phyloP scores from a whole-genome alignment of 192 early-diverging fungal species.

The Cetraspora pellucida region DNA sequence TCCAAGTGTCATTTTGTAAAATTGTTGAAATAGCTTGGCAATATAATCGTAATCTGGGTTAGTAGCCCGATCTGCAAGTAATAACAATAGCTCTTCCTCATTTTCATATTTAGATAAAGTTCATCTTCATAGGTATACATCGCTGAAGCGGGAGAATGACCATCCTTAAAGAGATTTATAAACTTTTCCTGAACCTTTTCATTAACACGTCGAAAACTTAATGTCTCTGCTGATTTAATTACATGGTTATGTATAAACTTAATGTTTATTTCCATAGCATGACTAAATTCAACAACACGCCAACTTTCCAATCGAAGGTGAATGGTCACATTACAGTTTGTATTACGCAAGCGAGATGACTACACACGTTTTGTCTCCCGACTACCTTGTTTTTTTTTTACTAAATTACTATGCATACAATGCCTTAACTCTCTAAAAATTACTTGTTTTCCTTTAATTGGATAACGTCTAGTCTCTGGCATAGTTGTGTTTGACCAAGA shows the following conservation, averaged over 20 bases:
- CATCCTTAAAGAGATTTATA: constrained; percentile 3
- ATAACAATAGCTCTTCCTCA: too few species aligned
- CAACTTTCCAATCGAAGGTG: neutral
- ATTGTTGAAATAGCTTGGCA: too few species aligned
- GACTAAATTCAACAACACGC: neutral
- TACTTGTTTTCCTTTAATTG: neutral
- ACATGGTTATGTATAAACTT: neutral
- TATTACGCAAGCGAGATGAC: neutral
- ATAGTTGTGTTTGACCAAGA: neutral
- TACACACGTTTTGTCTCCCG: neutral
- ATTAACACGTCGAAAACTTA: neutral
- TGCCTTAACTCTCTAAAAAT: neutral
- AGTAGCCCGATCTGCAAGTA: too few species aligned
- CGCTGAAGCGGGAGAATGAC: neutral
- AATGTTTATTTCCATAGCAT: constrained; percentile 1
- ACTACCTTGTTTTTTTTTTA: constrained; percentile 2
- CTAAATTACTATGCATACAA: constrained; percentile 12
- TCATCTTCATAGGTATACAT: neutral
- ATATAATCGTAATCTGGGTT: too few species aligned
- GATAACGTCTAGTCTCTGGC: neutral
- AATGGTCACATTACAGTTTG: neutral
- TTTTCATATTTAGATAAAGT: too few species aligned
- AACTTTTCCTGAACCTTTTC: neutral
- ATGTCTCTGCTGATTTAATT: neutral
- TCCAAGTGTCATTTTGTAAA: too few species aligned